Base-by-base conservation (phyloP, 2,329 filamentous ascomycete species). In the Furcasterigmium furcatum region DNA sequence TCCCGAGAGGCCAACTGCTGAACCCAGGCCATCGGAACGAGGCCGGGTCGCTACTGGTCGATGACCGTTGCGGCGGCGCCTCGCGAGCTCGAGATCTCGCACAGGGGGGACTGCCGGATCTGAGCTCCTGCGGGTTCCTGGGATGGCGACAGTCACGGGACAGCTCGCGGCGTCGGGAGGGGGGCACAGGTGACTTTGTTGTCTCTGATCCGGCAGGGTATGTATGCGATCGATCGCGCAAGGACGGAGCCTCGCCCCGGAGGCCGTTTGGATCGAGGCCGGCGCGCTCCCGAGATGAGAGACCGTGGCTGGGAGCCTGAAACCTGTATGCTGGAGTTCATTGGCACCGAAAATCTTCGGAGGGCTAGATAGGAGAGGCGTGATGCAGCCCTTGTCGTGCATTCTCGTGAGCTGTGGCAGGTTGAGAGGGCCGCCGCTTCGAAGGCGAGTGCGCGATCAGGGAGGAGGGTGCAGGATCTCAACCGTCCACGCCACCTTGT, bases 181-280 rank as follows among this genome's bases (percentile, higher is more conserved):
- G 24, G 12, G 24, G 7, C 24, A 12, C 24, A 27, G 24, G 24
- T 7, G 24, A 12, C 7, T 7, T 7, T 18, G 30, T 21, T 42
- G 40, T 42, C 40, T 42, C 40, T 42, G 40, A 42, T 42, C 40
- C 40, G 22, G 40, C 40, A 42, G 40, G 29, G 29, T 18, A 14
- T 16, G 19, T 14, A 20, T 34, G 27, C 40, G 40, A 42, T 42
- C 40, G 40, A 42, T 42, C 40, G 29, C 27, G 40, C 27, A 30
- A 21, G 14, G 27, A 22, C 27, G 27, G 5, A 9, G 34, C 12
- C 34, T 19, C 12, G n/a, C 12, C 12, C 34, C 34, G n/a, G 18
- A 7, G 34, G 34, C 34, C 34, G 16, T 16, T 18, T 36, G 34
- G 34, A 36, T 10, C 16, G 34, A 36, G 7, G 34, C n/a, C 34